Conservation (phyloP, 2,329 filamentous ascomycete species). For the Fusarium nodosum region DNA sequence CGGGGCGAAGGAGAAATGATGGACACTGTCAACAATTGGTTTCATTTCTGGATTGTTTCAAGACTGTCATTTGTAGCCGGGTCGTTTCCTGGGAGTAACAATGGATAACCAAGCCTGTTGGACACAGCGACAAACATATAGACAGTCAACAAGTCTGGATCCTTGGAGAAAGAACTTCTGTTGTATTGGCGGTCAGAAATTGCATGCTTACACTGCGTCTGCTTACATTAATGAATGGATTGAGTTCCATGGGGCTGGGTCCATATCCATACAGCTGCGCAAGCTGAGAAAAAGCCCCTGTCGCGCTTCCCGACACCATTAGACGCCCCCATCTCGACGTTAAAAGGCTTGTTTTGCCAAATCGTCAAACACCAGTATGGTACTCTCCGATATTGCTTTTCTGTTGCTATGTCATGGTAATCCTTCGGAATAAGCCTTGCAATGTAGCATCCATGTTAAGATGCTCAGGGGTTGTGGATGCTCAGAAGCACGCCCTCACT, state of each 20-base stretch:
- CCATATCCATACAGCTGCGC: background rate
- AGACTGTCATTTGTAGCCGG: slow-evolving; percentile 1
- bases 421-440: slow-evolving; percentile 8
- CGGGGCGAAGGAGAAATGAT: slow-evolving; percentile 18
- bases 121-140: too few species aligned
- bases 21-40: slow-evolving; percentile 13
- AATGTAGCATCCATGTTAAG: background rate
- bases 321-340: slow-evolving; percentile 6
- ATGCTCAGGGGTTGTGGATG: slow-evolving; percentile 23
- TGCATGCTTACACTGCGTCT: slow-evolving; percentile 17
- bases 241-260: background rate
- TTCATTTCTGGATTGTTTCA: slow-evolving; percentile 15
- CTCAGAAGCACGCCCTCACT: slow-evolving; percentile 2
- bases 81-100: background rate
- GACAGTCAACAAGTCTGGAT: too few species aligned
- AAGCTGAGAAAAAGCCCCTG: slow-evolving; percentile 12
- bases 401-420: background rate
- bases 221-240: slow-evolving; percentile 15
- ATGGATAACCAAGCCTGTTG: background rate
- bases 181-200: slow-evolving; percentile 13
- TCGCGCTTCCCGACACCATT: slow-evolving; percentile 21
- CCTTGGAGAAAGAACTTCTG: background rate
- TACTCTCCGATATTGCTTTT: background rate
- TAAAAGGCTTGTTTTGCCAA: background rate
- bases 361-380: background rate